Conservation (phyloP, 2,329 filamentous ascomycete genomes). For the Aspergillus piperis region DNA sequence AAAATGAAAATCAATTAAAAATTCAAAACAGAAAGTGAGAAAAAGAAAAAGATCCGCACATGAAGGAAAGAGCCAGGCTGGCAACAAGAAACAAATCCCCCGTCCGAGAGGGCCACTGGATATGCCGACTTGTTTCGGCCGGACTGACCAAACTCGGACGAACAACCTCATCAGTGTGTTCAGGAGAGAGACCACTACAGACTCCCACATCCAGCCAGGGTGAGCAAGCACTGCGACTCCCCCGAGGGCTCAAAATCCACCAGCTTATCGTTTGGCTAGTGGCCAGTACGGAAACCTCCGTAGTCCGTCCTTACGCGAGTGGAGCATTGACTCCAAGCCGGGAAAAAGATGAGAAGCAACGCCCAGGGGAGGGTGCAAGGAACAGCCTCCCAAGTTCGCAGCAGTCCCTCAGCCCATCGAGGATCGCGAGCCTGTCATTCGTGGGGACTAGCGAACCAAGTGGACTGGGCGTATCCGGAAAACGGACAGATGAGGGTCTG, state of each 20-base stretch:
- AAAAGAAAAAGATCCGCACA: not conserved
- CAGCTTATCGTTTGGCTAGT: conserved; percentile 8
- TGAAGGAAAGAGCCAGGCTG: not conserved
- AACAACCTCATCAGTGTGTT: not conserved
- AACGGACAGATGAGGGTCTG: conserved; percentile 18
- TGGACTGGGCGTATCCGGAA: conserved; percentile 11
- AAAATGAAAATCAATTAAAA: not conserved
- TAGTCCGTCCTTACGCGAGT: not conserved
- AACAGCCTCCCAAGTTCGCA: conserved; percentile 7
- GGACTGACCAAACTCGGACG: conserved; percentile 9
- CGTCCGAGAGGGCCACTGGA: not conserved
- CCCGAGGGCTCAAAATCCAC: not conserved
- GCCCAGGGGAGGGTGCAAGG: not conserved
- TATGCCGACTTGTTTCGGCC: conserved; percentile 9
- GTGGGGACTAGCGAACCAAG: conserved; percentile 18
- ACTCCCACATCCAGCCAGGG: not conserved
- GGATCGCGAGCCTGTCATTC: conserved; percentile 18
- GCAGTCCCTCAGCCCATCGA: conserved; percentile 10
- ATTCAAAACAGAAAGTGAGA: not conserved
- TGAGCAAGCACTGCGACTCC: not conserved
- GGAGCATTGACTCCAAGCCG: conserved; percentile 5
- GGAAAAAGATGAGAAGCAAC: conserved; percentile 1
- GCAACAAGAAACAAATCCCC: not conserved
- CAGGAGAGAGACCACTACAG: not conserved
- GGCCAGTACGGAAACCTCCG: conserved; percentile 5